Base-by-base conservation (phyloP, 139 green algal species). In the Diplosphaera chodatii region DNA sequence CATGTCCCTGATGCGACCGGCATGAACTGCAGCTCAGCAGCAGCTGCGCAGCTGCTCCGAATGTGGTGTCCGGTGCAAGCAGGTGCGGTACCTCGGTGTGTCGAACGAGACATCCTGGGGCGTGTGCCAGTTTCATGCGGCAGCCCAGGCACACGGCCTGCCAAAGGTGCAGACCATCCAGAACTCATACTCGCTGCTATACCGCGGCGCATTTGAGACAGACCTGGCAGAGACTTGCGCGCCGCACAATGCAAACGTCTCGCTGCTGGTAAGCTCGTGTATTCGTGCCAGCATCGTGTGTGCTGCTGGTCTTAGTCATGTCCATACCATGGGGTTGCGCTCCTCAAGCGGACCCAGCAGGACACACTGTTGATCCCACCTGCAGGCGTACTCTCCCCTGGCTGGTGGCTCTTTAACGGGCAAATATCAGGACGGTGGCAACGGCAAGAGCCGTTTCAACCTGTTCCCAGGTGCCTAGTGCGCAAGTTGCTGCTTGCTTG, bases 91-190 rank as follows among this genome's bases (percentile, higher is more conserved):
- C 81, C 67, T 95, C 0, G 92, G 92, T n/a, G 85, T 97, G 4
- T 88, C 76, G 30, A 97, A 97, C 64, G 92, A 98, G 79, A 97
- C 92, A 1, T 83, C 74, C 34, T 95, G 87, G n/a, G 93, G 92
- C 20, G 92, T 97, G 28, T 83, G 78, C 63, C 71, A 86, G 67
- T 96, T 94, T 32, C 33, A 74, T 4, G 75, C 84, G 64, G 30
- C 74, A 0, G 85, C 90, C 25, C 66, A 88, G 73, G 20, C 79
- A 41, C 40, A 69, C 1, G 82, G 84, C 15, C 74, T 94, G 71
- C 90, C 92, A 3, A 84, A 81, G 55, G 87, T 95, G n/a, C 74
- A 90, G 25, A 87, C 73, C 69, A 97, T 98, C 67, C 77, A 94
- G 67, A 90, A 92, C 76, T 74, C 21, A 29, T 96, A 93, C 80